These are phyloP conservation scores for Nicotiana benthamiana DNA, from an alignment of 257 asterid species.

Conservation along the genomic window DNA sequence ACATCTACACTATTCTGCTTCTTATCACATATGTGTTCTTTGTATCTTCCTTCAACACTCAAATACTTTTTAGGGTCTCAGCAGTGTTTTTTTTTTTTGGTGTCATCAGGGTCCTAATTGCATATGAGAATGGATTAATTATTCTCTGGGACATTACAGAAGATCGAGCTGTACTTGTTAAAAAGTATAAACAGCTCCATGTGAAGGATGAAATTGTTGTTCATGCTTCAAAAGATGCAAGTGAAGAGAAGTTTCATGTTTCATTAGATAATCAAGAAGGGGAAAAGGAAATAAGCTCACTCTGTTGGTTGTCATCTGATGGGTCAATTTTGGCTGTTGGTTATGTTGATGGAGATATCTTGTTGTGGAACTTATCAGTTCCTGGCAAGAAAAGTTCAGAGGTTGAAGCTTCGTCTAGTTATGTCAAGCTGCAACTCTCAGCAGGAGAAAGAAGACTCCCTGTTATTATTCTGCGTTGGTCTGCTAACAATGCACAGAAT, in stretches of 20 bases:
- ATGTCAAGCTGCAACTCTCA: constrained; percentile 69
- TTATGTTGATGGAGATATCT: constrained; percentile 91
- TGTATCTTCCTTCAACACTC: not conserved
- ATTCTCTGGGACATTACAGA: constrained; percentile 87
- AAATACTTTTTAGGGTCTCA: not conserved
- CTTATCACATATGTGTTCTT: not conserved
- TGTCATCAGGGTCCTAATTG: constrained; percentile 72
- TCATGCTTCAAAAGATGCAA: constrained; percentile 39
- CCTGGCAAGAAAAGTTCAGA: constrained; percentile 38
- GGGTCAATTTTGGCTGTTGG: constrained; percentile 94
- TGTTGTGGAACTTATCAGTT: constrained; percentile 72
- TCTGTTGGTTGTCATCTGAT: constrained; percentile 92
- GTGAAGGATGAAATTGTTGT: constrained; percentile 42
- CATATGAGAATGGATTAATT: constrained; percentile 80
- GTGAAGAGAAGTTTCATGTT: constrained; percentile 24
- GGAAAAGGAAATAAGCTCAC: constrained; percentile 88
- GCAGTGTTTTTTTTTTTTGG: constrained; percentile 1
- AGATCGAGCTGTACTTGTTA: constrained; percentile 70
- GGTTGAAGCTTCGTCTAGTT: constrained; percentile 32
- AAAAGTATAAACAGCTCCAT: constrained; percentile 58
- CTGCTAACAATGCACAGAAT: constrained; percentile 43
- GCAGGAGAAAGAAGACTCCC: constrained; percentile 82
- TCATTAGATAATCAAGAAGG: constrained; percentile 47
- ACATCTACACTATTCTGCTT: not conserved
- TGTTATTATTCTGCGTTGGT: constrained; percentile 88